Percentiles rank a stretch among this genome's conserved stretches.
Conservation (phyloP, 495 filamentous ascomycete genomes). For the Lepraria neglecta region DNA sequence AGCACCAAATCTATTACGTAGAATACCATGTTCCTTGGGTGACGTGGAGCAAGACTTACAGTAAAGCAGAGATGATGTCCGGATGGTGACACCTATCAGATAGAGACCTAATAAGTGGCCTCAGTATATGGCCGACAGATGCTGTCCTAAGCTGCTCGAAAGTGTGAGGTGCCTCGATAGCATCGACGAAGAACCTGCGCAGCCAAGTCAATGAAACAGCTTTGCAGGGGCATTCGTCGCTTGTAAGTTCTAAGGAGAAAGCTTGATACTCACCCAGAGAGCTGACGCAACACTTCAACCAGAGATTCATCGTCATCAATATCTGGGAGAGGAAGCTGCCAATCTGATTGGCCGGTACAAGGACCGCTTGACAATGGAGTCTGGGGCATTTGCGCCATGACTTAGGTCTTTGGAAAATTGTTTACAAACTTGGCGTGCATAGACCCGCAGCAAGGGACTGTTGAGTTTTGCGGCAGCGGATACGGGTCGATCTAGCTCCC, state of each 20-base stretch:
- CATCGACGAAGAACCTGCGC: slow-evolving; percentile 56
- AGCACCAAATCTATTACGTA: too few relatives aligned
- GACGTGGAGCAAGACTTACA: slow-evolving; percentile 47
- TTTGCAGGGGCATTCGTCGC: neutral
- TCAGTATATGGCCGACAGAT: slow-evolving; percentile 56
- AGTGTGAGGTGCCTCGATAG: slow-evolving; percentile 60
- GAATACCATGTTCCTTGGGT: neutral
- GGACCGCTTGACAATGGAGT: slow-evolving; percentile 6
- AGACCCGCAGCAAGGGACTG: neutral
- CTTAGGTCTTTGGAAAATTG: neutral
- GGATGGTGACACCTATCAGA: slow-evolving; percentile 61
- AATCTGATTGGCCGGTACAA: neutral
- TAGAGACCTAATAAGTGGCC: slow-evolving; percentile 59
- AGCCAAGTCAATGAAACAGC: neutral
- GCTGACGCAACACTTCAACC: slow-evolving; percentile 58
- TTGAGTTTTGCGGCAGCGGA: neutral
- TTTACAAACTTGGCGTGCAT: slow-evolving; percentile 3
- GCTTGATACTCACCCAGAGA: slow-evolving; percentile 51
- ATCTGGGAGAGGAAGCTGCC: slow-evolving; percentile 40
- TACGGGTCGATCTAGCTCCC: neutral
- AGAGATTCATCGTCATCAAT: slow-evolving; percentile 61
- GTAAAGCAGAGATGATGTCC: slow-evolving; percentile 67
- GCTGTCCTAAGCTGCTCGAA: slow-evolving; percentile 75
- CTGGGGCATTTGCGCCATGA: slow-evolving; percentile 9
- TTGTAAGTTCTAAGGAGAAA: too few relatives aligned